Evolutionary conservation across 108 stramenopile genomes (phyloP).

Genomic region (Bacterosira constricta): DNA sequence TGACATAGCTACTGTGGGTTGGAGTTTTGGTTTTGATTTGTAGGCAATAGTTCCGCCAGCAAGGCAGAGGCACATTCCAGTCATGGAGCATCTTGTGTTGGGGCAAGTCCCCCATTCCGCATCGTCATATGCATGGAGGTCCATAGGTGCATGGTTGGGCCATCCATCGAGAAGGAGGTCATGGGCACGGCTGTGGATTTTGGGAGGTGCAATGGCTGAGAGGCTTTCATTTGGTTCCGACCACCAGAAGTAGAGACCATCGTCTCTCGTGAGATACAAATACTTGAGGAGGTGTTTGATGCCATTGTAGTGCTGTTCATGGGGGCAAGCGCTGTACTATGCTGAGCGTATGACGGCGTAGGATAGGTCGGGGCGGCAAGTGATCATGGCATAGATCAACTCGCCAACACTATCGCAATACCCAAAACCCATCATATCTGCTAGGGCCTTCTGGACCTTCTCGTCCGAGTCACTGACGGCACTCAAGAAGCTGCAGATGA

Average conservation of each 20-base stretch:
- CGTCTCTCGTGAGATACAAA: not conserved
- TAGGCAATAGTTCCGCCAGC: conserved; percentile 36
- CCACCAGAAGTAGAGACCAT: conserved; percentile 30
- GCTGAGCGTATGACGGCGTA: not conserved
- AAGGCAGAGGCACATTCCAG: conserved; percentile 23
- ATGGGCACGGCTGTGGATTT: not conserved
- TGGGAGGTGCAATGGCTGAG: not conserved
- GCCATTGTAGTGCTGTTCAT: not conserved
- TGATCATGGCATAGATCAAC: conserved; percentile 41
- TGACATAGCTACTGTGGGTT: too few species aligned
- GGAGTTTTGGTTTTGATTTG: too few species aligned
- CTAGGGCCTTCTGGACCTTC: too few species aligned
- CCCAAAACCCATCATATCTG: too few species aligned
- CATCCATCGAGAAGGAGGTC: not conserved
- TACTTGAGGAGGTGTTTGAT: not conserved
- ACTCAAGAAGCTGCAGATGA: too few species aligned
- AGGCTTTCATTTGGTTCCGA: too few species aligned
- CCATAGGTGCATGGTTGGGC: not conserved
- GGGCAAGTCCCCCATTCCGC: conserved; percentile 36
- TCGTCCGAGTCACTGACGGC: too few species aligned
- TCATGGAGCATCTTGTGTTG: conserved; percentile 20
- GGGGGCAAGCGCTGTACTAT: conserved; percentile 4
- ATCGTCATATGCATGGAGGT: conserved; percentile 11
- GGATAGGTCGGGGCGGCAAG: not conserved
- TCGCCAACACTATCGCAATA: conserved; percentile 53